Evolutionary conservation across 169 alveolate species (phyloP), one percentile per base, ranked within the genome.

Genomic region (Eimeria acervulina): DNA sequence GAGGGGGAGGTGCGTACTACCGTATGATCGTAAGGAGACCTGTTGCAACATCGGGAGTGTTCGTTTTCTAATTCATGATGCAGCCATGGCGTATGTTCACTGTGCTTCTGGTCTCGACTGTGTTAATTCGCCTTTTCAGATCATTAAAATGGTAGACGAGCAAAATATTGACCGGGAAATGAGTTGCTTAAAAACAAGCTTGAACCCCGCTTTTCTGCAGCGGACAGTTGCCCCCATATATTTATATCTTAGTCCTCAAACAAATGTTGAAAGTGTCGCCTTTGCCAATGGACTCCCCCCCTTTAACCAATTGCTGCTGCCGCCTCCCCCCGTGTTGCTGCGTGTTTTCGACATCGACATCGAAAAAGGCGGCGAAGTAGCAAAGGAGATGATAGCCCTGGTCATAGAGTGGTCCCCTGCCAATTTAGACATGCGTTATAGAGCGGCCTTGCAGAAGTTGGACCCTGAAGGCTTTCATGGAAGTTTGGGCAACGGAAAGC

Each of bases 281-380:
- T 42, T 76, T 28, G 87, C 63, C 15, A 12, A 38, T 26, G 87
- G 87, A 40, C 52, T 90, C 12, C 95, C 90, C 31, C 44, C 61
- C 40, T 90, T 90, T 36, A 55, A 1, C 31, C 76, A 59, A 17
- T 42, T 74, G 70, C 55, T 44, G 40, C 83, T 92, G 21, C 95
- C 95, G 28, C 95, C 95, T 7, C 95, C 95, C 31, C 95, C 95
- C 19, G 68, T 92, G 19, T 72, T 92, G 36, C 55, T 78, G 68
- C 80, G 91, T 33, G 19, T 92, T 19, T 92, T 92, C 91, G 95
- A 92, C 91, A 92, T 92, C 84, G 95, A 92, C 85, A 52, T 92
- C 19, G 91, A 7, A 4, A 51, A 55, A 17, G 61, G 70, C 23
- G 95, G 95, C 47, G 95, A 55, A 26, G 47, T 92, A 17, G 40